Evolutionary conservation across 2,329 filamentous ascomycete species (phyloP).

Genomic region (Venturiaceae sp.): DNA sequence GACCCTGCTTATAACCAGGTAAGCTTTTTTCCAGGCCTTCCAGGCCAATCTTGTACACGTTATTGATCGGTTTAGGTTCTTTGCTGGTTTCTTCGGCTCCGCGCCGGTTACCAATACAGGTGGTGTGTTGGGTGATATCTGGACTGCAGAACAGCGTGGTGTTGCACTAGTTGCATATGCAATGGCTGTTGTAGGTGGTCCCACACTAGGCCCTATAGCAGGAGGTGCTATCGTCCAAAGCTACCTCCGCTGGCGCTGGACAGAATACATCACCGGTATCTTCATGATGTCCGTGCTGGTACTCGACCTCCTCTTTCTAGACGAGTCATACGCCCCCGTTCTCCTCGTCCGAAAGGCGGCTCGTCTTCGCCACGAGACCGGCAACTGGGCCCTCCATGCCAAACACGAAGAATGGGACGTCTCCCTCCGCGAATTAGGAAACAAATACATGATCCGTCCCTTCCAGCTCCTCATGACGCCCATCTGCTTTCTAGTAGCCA

Average conservation of each 20-base stretch:
- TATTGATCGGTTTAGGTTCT: no score
- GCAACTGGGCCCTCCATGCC: constrained; percentile 61
- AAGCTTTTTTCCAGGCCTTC: no score
- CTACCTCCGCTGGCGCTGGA: constrained; percentile 37
- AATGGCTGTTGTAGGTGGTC: constrained; percentile 54
- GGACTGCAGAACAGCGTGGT: constrained; percentile 48
- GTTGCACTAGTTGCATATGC: constrained; percentile 60
- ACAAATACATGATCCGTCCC: constrained; percentile 59
- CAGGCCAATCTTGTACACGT: no score
- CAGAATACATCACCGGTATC: constrained; percentile 49
- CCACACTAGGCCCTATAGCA: constrained; percentile 45
- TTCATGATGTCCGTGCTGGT: constrained; percentile 47
- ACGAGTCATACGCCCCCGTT: constrained; percentile 54
- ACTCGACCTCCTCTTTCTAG: constrained; percentile 49
- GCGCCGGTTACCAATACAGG: constrained; percentile 62
- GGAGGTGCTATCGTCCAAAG: constrained; percentile 40
- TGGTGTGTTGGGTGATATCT: constrained; percentile 59
- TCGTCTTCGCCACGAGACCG: constrained; percentile 49
- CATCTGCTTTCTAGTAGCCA: constrained; percentile 59
- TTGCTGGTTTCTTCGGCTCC: constrained; percentile 33
- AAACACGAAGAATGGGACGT: no score
- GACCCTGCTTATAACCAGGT: constrained; percentile 27
- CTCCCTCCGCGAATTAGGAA: constrained; percentile 49
- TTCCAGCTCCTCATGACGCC: constrained; percentile 58
- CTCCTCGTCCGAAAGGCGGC: constrained; percentile 54